Percentiles rank a stretch among this genome's conserved stretches.
Evolutionary conservation across 2,329 filamentous ascomycete species (phyloP).

Genomic region (Pseudocercospora musae): DNA sequence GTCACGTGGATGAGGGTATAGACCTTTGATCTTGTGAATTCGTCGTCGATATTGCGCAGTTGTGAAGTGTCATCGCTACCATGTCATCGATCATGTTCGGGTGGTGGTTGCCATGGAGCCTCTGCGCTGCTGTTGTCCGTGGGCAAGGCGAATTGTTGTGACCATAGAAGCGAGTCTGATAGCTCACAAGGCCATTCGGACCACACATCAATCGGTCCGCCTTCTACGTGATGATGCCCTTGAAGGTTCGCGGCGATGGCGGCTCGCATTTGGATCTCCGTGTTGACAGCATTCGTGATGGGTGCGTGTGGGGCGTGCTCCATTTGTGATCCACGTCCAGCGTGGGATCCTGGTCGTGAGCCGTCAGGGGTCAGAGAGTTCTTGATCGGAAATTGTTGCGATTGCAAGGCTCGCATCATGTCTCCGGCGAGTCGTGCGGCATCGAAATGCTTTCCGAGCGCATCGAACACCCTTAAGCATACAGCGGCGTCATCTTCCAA

Average conservation of each 20-base stretch:
- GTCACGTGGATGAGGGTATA: not conserved
- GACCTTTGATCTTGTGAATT: not conserved
- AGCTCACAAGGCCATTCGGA: constrained; percentile 7
- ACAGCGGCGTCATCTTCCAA: constrained; percentile 8
- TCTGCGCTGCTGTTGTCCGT: not conserved
- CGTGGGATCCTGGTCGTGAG: not conserved
- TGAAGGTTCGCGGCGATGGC: not conserved
- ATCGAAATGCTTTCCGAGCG: constrained; percentile 1
- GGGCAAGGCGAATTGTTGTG: constrained; percentile 7
- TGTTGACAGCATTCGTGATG: not conserved
- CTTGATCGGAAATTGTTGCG: not conserved
- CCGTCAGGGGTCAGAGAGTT: not conserved
- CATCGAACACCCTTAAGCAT: constrained; percentile 10
- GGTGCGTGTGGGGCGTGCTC: not conserved
- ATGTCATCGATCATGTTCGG: not conserved
- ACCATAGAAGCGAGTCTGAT: constrained; percentile 7
- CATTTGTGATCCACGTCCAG: not conserved
- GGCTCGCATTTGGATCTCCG: not conserved
- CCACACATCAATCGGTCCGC: constrained; percentile 4
- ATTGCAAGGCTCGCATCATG: constrained; percentile 14
- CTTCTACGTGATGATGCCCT: not conserved
- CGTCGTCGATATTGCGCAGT: not conserved
- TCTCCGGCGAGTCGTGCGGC: constrained; percentile 7
- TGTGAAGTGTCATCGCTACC: not conserved
- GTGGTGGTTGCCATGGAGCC: not conserved